Base-by-base conservation (phyloP, 495 filamentous ascomycete genomes). In the Amniculicola lignicola region DNA sequence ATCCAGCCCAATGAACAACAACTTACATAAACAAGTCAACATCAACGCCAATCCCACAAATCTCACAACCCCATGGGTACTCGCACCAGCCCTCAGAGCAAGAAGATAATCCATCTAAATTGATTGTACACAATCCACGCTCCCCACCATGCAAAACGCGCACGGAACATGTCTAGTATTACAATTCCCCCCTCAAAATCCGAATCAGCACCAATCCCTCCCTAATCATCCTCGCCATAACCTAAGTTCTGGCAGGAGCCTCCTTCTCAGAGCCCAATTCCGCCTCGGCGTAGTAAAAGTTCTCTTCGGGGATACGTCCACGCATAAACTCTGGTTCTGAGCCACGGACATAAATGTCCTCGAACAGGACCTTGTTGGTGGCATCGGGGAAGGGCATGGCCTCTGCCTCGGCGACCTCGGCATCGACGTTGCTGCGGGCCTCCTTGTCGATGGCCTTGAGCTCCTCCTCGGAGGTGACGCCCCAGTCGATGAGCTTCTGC, bases 401-500 rank as follows among this genome's bases (percentile, higher is more conserved):
- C 82, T 97, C 94, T 27, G 93, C 93, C 68, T 82, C 79, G 52
- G 84, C 85, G 15, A 96, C 92, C 81, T 98, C 93, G 63, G 82
- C 84, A 72, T 95, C 90, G 68, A 98, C 89, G 65, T 80, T 72
- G 65, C 72, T 74, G 65, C 90, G 83, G 21, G 93, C 93, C 48
- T 90, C 80, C 81, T 96, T 96, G 77, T 98, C 93, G 66, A 98
- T 83, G 51, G 63, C 57, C 86, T 98, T 98, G 67, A 98, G 85
- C 75, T 96, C 93, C n/a, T 96, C 92, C 78, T 97, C 93, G 56
- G 82, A 81, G 62, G 83, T 83, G 47, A 97, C 88, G 23, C 79
- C 82, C 93, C 93, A 98, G 73, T 97, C 92, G 43, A 98, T 77
- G 64, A 98, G 83, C 78, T 95, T 95, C 78, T 92, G 88, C 82